Percentiles rank a stretch among this genome's conserved stretches.
Evolutionary conservation across 257 asterid genomes (phyloP).

Genomic region (Solanum clarkiae): DNA sequence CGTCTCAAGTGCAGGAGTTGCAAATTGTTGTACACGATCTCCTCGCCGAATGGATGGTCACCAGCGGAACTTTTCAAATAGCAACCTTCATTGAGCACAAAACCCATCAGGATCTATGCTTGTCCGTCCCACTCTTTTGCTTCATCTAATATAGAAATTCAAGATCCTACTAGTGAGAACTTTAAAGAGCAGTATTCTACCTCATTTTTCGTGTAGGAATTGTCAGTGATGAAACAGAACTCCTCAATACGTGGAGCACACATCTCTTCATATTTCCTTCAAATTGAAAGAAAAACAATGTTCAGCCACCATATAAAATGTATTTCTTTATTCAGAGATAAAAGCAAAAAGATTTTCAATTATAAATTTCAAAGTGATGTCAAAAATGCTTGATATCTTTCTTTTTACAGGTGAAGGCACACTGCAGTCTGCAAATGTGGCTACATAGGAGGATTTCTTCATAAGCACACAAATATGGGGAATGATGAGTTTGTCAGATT

Average conservation of each 20-base stretch:
- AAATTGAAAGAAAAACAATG: conserved; percentile 4
- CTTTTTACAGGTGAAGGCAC: background rate
- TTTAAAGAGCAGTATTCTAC: conserved; percentile 14
- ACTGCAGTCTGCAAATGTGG: background rate
- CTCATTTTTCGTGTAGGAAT: conserved; percentile 64
- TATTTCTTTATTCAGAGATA: background rate
- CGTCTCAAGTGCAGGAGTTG: too few relatives aligned
- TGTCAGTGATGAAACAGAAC: conserved; percentile 68
- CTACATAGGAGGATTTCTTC: background rate
- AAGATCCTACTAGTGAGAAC: background rate
- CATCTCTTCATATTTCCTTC: conserved; percentile 87
- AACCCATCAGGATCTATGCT: background rate
- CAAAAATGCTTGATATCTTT: background rate
- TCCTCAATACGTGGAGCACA: conserved; percentile 74
- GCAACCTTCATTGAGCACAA: background rate
- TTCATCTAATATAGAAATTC: background rate
- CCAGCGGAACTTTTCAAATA: too few relatives aligned
- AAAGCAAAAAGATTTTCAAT: background rate
- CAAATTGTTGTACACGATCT: too few relatives aligned
- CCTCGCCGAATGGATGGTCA: too few relatives aligned
- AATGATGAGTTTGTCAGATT: background rate
- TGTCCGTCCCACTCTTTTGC: background rate
- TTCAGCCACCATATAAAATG: background rate
- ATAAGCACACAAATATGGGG: background rate
- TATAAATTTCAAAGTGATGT: background rate